These are phyloP conservation scores for Onygenales sp. DNA, from an alignment of 2,329 filamentous ascomycete species.

Conservation along the genomic window DNA sequence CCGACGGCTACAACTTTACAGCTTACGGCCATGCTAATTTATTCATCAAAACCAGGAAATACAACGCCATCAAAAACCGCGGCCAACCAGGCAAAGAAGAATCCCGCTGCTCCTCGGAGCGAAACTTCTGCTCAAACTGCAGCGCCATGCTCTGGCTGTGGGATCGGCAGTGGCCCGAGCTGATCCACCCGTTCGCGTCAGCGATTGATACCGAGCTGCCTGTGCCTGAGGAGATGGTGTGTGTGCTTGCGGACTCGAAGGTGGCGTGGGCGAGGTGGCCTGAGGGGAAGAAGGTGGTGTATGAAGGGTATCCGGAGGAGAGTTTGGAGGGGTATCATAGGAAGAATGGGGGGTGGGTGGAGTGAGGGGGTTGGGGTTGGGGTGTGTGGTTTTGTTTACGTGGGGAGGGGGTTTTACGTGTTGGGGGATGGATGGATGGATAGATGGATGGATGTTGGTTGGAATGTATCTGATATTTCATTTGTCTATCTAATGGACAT, in stretches of 20 bases:
- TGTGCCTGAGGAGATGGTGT: conserved; percentile 38
- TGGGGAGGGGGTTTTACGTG: background rate
- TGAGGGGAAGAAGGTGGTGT: conserved; percentile 36
- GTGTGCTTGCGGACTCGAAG: conserved; percentile 35
- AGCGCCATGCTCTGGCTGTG: conserved; percentile 40
- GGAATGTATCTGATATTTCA: too few relatives aligned
- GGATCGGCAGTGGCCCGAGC: conserved; percentile 38
- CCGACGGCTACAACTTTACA: too few relatives aligned
- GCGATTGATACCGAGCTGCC: conserved; percentile 40
- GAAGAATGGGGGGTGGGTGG: conserved; percentile 27
- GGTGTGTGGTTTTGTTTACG: background rate
- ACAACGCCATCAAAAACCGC: conserved; percentile 34
- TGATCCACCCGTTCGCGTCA: conserved; percentile 42
- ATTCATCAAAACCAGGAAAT: conserved; percentile 26
- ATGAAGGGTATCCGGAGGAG: conserved; percentile 28
- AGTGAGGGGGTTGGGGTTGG: conserved; percentile 14
- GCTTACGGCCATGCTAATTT: too few relatives aligned
- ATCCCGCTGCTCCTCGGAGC: conserved; percentile 32
- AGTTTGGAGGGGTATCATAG: conserved; percentile 41
- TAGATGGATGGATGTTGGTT: too few relatives aligned
- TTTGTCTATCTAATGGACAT: too few relatives aligned
- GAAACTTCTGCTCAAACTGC: conserved; percentile 40
- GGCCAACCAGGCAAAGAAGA: conserved; percentile 26
- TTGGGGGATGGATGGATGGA: too few relatives aligned
- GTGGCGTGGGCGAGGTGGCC: conserved; percentile 39